These are phyloP conservation scores for Ceriops decandra DNA, from an alignment of 345 rosid species.

Conservation along the genomic window DNA sequence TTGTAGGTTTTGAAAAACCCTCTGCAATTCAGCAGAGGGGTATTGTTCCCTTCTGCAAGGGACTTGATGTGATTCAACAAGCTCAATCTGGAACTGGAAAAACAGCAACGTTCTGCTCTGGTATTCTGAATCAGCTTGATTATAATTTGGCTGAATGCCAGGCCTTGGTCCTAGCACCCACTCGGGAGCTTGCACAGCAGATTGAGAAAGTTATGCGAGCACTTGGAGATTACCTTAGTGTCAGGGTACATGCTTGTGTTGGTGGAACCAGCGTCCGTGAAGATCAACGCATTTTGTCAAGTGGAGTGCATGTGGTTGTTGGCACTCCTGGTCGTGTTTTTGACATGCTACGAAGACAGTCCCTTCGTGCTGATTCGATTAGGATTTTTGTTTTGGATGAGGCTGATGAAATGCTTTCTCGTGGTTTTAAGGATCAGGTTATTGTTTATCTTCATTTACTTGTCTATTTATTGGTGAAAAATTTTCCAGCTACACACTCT, in stretches of 20 bases:
- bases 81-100: constrained; percentile 33
- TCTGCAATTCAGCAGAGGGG: constrained; percentile 31
- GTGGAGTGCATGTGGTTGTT: constrained; percentile 32
- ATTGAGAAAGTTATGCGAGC: constrained; percentile 29
- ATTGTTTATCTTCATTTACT: not conserved
- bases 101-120: constrained; percentile 31
- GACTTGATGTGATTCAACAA: constrained; percentile 32
- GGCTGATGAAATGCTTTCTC: constrained; percentile 3
- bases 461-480: not conserved
- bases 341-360: constrained; percentile 26
- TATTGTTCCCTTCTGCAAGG: constrained; percentile 28
- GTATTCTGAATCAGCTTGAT: constrained; percentile 24
- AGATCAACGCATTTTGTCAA: constrained; percentile 24
- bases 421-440: constrained; percentile 26
- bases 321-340: constrained; percentile 32
- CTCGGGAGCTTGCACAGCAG: constrained; percentile 34
- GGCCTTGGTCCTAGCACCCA: constrained; percentile 32
- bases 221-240: constrained; percentile 27
- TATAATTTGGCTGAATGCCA: constrained; percentile 26
- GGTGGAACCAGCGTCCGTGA: constrained; percentile 32
- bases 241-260: constrained; percentile 35
- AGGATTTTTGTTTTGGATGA: constrained; percentile 23
- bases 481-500: not conserved
- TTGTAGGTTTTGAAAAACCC: constrained; percentile 26
- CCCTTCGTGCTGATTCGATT: constrained; percentile 20